phyloP scores from a whole-genome alignment of 371 early-diverging fungal genomes.

The Mucor piriformis region DNA sequence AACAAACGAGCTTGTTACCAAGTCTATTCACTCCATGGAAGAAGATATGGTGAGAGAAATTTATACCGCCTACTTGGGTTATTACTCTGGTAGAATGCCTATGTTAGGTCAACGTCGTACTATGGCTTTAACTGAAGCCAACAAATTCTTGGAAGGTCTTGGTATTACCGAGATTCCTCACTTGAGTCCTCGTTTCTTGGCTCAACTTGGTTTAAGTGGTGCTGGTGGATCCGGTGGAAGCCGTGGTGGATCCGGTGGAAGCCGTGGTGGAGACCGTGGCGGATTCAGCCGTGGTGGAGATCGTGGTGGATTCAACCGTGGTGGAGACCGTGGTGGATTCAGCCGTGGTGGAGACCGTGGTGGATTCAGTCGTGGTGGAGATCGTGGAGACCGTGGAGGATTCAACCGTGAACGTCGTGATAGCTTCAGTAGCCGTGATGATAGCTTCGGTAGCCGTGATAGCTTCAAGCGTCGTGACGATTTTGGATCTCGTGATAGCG shows the following conservation, averaged over 20 bases:
- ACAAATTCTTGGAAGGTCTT: conserved; percentile 41
- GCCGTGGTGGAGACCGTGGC: conserved; percentile 11
- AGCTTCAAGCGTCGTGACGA: background rate
- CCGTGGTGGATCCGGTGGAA: conserved; percentile 11
- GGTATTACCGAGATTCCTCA: conserved; percentile 56
- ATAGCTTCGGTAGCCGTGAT: conserved; percentile 1
- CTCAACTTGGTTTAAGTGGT: conserved; percentile 49
- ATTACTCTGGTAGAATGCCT: conserved; percentile 53
- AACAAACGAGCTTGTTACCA: conserved; percentile 22
- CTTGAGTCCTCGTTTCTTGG: conserved; percentile 47
- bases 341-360: conserved; percentile 1
- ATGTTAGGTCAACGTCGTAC: conserved; percentile 44
- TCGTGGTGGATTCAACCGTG: conserved; percentile 10
- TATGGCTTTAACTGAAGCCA: conserved; percentile 44
- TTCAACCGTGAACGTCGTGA: background rate
- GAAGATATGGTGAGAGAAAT: conserved; percentile 55
- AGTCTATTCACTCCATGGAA: conserved; percentile 38
- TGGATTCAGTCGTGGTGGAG: background rate
- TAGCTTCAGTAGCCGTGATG: conserved; percentile 4
- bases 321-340: background rate
- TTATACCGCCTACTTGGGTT: conserved; percentile 70
- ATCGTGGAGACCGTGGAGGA: background rate
- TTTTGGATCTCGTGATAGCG: conserved; percentile 6
- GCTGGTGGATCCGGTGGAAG: conserved; percentile 10
- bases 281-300: conserved; percentile 14